These are phyloP conservation scores for Pisolithus sp. DNA, from an alignment of 768 basidiomycete species.

Conservation along the genomic window DNA sequence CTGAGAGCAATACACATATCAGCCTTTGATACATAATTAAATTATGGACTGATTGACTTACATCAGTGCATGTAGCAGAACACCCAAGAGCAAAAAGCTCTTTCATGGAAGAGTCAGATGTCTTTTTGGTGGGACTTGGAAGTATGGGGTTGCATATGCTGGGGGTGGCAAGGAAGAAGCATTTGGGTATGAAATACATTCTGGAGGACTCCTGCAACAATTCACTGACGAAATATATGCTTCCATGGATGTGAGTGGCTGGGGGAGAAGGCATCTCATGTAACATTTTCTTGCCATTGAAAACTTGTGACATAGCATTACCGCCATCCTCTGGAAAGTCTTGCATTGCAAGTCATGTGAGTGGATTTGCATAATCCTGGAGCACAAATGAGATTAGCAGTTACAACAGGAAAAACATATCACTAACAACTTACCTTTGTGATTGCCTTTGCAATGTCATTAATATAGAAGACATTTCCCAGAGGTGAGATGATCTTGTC, in stretches of 20 bases:
- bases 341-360: constrained; percentile 16
- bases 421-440: constrained; percentile 1
- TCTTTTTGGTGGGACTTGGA: no score
- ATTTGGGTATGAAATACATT: constrained; percentile 7
- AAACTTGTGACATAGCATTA: constrained; percentile 16
- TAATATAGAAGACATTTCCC: constrained; percentile 23
- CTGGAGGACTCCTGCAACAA: constrained; percentile 5
- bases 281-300: constrained; percentile 27
- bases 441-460: constrained; percentile 6
- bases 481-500: constrained; percentile 12
- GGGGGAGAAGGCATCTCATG: constrained; percentile 20
- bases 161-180: background rate
- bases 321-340: constrained; percentile 24
- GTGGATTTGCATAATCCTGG: constrained; percentile 24
- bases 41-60: no score
- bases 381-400: background rate
- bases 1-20: no score
- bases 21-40: no score
- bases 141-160: no score
- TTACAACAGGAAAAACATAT: no score
- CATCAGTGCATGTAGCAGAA: no score
- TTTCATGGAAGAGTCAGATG: no score
- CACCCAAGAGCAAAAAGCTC: no score
- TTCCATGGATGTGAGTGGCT: constrained; percentile 8
- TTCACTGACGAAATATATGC: constrained; percentile 21